Evolutionary conservation across 352 stramenopile genomes (phyloP), one percentile per base, ranked within the genome.

Genomic region (Achlya hypogyna): DNA sequence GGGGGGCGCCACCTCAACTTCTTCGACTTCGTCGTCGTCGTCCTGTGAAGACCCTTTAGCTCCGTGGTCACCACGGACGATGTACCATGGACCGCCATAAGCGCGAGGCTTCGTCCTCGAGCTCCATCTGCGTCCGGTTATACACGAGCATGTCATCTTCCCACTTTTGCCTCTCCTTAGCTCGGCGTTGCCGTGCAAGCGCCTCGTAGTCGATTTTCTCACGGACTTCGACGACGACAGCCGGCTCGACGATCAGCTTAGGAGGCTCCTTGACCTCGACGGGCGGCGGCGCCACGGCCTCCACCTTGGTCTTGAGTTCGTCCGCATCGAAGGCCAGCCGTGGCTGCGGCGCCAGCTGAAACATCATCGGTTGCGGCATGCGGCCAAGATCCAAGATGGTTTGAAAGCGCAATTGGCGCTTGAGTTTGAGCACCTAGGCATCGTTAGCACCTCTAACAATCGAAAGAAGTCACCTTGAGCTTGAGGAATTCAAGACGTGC

Each of bases 51-150:
- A 42, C 34, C 6, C 6, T 16, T 42, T 6, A 45, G n/a, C 12
- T n/a, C 6, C 2, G n/a, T 45, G 6, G 2, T 45, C 38, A n/a
- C 38, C 38, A 45, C 6, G n/a, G n/a, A 0, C 12, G 0, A 3
- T 1, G 4, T 38, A 52, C 54, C 54, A 64, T 64, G 8, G 47
- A 38, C 3, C 54, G 54, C 54, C 45, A 51, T 4, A 45, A 4
- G 9, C 29, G 54, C 14, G 54, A 34, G 4, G 35, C 32, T 8
- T 20, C 54, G 23, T 64, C 54, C 52, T 64, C 54, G 18, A 16
- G 12, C 31, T 64, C 54, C 54, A 64, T 64, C 34, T 64, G 54
- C 54, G 12, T 28, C 20, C 54, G 54, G 28, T 64, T 64, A 18
- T 3, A 34, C 35, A 35, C n/a, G 5, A 64, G 38, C 40, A 38